phyloP scores from a whole-genome alignment of 2,329 filamentous ascomycete species.

The Aspergillus alliaceus region DNA sequence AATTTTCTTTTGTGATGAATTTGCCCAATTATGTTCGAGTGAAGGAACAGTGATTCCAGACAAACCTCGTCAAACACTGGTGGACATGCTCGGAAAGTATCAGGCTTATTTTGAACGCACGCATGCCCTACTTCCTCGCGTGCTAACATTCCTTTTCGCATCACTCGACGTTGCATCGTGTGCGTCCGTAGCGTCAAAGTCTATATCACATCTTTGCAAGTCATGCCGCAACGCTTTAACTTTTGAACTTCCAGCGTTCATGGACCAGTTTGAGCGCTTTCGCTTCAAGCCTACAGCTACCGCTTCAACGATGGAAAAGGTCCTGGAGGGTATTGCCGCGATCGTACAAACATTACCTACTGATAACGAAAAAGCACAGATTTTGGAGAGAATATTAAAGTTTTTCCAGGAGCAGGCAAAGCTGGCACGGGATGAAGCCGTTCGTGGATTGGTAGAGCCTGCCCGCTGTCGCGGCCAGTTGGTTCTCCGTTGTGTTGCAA shows the following conservation, averaged over 20 bases:
- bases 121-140: slow-evolving; percentile 38
- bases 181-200: slow-evolving; percentile 43
- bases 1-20: slow-evolving; percentile 40
- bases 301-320: slow-evolving; percentile 40
- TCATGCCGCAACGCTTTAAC: slow-evolving; percentile 44
- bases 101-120: slow-evolving; percentile 47
- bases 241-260: slow-evolving; percentile 43
- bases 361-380: slow-evolving; percentile 42
- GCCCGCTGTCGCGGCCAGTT: slow-evolving; percentile 35
- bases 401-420: slow-evolving; percentile 39
- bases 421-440: slow-evolving; percentile 32
- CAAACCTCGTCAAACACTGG: slow-evolving; percentile 41
- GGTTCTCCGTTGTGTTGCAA: slow-evolving; percentile 41
- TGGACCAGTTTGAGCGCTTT: slow-evolving; percentile 42
- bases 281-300: slow-evolving; percentile 38
- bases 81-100: slow-evolving; percentile 46
- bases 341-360: slow-evolving; percentile 42
- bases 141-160: slow-evolving; percentile 46
- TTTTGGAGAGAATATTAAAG: slow-evolving; percentile 38
- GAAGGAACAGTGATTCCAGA: slow-evolving; percentile 33
- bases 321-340: slow-evolving; percentile 46
- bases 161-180: slow-evolving; percentile 44
- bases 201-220: slow-evolving; percentile 45
- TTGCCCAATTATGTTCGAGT: slow-evolving; percentile 34
- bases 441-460: slow-evolving; percentile 31